These are phyloP conservation scores for Beauveria scarabaeidicola DNA, from an alignment of 2,329 filamentous ascomycete species.

Conservation along the genomic window DNA sequence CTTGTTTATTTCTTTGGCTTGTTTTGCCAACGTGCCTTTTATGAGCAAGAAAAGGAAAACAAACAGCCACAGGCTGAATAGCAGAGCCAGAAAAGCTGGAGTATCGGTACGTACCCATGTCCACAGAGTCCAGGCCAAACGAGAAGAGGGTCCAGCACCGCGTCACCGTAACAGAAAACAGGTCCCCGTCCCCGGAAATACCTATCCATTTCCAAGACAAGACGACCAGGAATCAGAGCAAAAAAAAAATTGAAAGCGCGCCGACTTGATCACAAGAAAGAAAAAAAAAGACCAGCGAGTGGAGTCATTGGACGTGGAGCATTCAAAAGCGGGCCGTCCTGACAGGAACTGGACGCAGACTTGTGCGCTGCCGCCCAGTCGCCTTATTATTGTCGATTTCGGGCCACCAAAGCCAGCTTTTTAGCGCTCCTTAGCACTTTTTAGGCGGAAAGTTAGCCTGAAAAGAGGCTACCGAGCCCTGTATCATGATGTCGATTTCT, in stretches of 20 bases:
- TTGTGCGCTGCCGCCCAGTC: background rate
- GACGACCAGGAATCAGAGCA: background rate
- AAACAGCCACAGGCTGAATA: background rate
- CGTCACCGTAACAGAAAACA: background rate
- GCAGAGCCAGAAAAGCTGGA: background rate
- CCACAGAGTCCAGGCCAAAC: background rate
- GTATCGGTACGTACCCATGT: too few species aligned
- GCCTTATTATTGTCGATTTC: background rate
- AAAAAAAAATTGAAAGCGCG: background rate
- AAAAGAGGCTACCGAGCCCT: background rate
- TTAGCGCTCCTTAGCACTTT: background rate
- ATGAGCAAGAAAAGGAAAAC: background rate
- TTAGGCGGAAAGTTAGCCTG: background rate
- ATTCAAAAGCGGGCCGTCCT: conserved; percentile 2
- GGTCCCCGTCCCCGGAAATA: background rate
- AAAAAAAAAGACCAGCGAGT: background rate
- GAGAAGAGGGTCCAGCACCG: background rate
- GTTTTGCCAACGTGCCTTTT: background rate
- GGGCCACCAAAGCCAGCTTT: background rate
- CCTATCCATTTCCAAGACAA: background rate
- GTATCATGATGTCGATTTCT: background rate
- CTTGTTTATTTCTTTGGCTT: background rate
- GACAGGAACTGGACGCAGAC: background rate
- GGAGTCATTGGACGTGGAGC: background rate
- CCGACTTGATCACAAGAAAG: background rate